phyloP scores from a whole-genome alignment of 2,329 filamentous ascomycete genomes.

The Paecilomyces fulvus region DNA sequence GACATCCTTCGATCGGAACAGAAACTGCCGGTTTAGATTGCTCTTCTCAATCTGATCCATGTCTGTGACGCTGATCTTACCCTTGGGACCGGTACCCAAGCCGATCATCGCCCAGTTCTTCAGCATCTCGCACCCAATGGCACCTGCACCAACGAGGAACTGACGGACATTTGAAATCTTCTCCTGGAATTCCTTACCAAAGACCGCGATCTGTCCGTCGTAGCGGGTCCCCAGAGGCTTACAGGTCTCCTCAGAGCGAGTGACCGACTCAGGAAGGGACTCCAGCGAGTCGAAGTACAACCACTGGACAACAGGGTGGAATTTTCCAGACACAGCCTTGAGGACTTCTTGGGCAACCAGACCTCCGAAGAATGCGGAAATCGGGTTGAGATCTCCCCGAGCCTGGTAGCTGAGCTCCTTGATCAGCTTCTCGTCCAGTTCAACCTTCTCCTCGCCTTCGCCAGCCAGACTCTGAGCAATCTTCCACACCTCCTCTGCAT shows the following conservation, averaged over 20 bases:
- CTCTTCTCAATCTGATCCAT: constrained; percentile 99
- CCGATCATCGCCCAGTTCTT: constrained; percentile 99
- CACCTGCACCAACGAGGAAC: constrained; percentile 91
- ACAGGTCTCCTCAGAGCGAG: constrained; percentile 78
- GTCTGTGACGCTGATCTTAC: constrained; percentile 87
- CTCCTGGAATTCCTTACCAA: constrained; percentile 86
- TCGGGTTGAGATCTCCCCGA: constrained; percentile 77
- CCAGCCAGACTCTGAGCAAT: constrained; percentile 66
- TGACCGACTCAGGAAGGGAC: constrained; percentile 68
- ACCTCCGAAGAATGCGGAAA: constrained; percentile 93
- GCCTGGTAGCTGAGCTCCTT: constrained; percentile 93
- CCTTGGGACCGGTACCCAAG: constrained; percentile 76
- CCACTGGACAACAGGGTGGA: constrained; percentile 91
- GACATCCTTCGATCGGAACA: constrained; percentile 90
- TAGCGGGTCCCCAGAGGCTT: constrained; percentile 78
- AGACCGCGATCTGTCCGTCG: constrained; percentile 94
- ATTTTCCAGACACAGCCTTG: constrained; percentile 96
- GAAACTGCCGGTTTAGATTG: constrained; percentile 93
- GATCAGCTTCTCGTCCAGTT: constrained; percentile 86
- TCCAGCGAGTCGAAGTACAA: constrained; percentile 98
- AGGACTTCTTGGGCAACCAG: constrained; percentile 89
- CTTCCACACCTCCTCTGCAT: constrained; percentile 69
- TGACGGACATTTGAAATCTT: constrained; percentile 85
- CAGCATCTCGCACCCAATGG: constrained; percentile 97
- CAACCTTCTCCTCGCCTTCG: constrained; percentile 59